A percentile compares a stretch with the other conserved stretches of the same genome.
Evolutionary conservation across 768 basidiomycete species (phyloP).

Genomic region (Thelephora ganbajun): DNA sequence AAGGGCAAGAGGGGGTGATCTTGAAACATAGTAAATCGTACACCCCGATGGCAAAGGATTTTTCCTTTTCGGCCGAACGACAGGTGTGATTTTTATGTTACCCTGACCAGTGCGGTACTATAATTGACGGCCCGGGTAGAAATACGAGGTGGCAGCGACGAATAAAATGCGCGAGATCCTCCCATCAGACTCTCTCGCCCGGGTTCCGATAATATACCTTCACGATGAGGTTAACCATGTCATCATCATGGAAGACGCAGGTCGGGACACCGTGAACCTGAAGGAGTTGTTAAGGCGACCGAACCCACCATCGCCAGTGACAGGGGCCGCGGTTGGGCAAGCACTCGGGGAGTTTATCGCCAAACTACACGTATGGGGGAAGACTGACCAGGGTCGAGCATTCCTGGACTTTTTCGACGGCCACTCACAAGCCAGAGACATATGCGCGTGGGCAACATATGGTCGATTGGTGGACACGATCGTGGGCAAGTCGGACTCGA

Average conservation of each 20-base stretch:
- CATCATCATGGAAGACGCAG: conserved; percentile 53
- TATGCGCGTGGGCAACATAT: conserved; percentile 29
- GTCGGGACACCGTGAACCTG: conserved; percentile 22
- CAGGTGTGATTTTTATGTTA: conserved; percentile 28
- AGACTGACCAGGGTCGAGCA: conserved; percentile 10
- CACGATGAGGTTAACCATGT: conserved; percentile 35
- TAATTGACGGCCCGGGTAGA: conserved; percentile 12
- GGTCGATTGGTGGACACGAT: conserved; percentile 24
- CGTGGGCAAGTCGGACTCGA: neutral
- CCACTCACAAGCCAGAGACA: conserved; percentile 24
- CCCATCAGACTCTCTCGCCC: conserved; percentile 24
- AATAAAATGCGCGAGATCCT: conserved; percentile 25
- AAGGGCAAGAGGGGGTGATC: conserved; percentile 32
- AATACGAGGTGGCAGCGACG: conserved; percentile 36
- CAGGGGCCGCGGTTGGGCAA: conserved; percentile 32
- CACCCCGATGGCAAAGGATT: conserved; percentile 9
- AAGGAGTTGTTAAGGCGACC: conserved; percentile 25
- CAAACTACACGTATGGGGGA: conserved; percentile 34
- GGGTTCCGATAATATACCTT: conserved; percentile 33
- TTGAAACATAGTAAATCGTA: conserved; percentile 41
- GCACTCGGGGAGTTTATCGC: conserved; percentile 44
- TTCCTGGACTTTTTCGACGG: conserved; percentile 25
- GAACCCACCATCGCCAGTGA: conserved; percentile 12
- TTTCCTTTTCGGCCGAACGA: conserved; percentile 28
- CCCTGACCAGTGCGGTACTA: neutral